Base-by-base conservation (phyloP, 306 rosid genomes). In the Quercus mongolica region DNA sequence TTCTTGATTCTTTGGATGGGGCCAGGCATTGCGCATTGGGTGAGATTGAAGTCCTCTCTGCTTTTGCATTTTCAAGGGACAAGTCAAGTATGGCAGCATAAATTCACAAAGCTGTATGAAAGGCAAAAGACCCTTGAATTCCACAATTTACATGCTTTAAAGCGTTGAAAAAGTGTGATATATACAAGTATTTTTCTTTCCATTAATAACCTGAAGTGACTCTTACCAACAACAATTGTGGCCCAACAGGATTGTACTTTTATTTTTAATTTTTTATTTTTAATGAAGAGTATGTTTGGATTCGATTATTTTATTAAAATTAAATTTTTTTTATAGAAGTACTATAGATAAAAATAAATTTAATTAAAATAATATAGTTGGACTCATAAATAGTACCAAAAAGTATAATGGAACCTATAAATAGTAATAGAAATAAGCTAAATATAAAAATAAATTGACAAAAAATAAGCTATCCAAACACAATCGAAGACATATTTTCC, bases 241-340 rank as follows among this genome's bases (percentile, higher is more conserved):
- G 11, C 46, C 2, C 46, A 38, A 7, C 12, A 2, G 11, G 12
- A 41, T 41, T 41, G 46, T 8, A 41, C 15, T 9, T 21, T 9
- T 8, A 57, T 38, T 38, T 9, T 21, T 9, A 3, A 57, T 38
- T 38, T 5, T 35, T 33, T 33, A 5, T 5, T 33, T 35, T 6
- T 0, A 35, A 35, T 35, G 2, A 35, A 35, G 8, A 1, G 2
- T 31, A 0, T 31, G 5, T 31, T 31, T 31, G 1, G 0, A 31
- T 31, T 1, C 0, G 0, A 0, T 31, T 31, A 1, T 31, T 31
- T 31, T 31, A 1, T 0, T 4, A 4, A 31, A 31, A 31, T 4
- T 31, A 0, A 1, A 0, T 31, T 31, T 4, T 30, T 30, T 30
- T 4, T 31, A 3, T 31, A 31, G 5, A 31, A 4, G 6, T 4